Conservation (phyloP, 2,329 filamentous ascomycete genomes). For the Aureobasidium subglaciale region DNA sequence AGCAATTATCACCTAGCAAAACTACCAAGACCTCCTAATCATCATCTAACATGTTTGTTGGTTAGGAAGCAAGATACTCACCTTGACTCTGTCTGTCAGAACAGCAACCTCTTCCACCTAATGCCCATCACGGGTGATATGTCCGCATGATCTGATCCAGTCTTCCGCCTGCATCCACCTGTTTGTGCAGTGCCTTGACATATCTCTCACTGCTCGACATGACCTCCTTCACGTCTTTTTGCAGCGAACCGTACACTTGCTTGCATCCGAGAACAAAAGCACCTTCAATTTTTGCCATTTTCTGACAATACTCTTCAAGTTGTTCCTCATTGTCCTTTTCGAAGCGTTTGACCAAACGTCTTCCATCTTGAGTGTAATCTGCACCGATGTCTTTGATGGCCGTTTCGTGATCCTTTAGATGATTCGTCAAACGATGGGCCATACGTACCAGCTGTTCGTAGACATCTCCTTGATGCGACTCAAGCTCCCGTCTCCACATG, state of each 20-base stretch:
- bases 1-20: background rate
- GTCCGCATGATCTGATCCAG: background rate
- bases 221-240: background rate
- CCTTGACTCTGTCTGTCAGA: too few species aligned
- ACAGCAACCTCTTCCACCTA: background rate
- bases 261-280: background rate
- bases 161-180: background rate
- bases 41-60: background rate
- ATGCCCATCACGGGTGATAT: background rate
- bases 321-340: slow-evolving; percentile 34
- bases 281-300: slow-evolving; percentile 24
- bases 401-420: slow-evolving; percentile 42
- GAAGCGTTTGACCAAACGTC: slow-evolving; percentile 37
- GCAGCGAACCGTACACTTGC: background rate
- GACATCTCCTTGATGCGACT: slow-evolving; percentile 34
- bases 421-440: slow-evolving; percentile 36
- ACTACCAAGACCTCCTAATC: background rate
- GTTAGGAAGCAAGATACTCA: background rate
- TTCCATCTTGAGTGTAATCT: slow-evolving; percentile 38
- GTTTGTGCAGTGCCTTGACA: background rate
- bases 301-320: slow-evolving; percentile 25
- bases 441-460: slow-evolving; percentile 34
- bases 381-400: slow-evolving; percentile 38
- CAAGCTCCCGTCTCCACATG: slow-evolving; percentile 32
- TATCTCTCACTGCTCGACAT: background rate